phyloP scores from a whole-genome alignment of 495 filamentous ascomycete genomes.

The Neurospora sp. region DNA sequence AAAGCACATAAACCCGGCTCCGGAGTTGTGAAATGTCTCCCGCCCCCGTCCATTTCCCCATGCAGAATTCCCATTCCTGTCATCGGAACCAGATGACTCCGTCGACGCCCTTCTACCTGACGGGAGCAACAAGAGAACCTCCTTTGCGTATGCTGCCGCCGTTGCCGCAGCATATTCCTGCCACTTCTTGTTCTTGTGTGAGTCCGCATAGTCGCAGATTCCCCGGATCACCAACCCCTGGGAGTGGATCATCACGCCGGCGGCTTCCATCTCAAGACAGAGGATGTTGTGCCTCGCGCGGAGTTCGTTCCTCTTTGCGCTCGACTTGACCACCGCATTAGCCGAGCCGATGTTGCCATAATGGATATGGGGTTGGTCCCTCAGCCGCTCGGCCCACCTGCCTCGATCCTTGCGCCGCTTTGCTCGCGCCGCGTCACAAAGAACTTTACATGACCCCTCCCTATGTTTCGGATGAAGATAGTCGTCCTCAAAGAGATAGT shows the following conservation, averaged over 20 bases:
- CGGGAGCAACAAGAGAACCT: neutral
- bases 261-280: neutral
- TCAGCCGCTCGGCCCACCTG: too few species aligned
- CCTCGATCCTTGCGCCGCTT: too few species aligned
- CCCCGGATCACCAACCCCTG: slow-evolving; percentile 5
- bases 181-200: neutral
- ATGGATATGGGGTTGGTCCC: too few species aligned
- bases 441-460: neutral
- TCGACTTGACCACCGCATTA: neutral
- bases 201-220: neutral
- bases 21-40: neutral
- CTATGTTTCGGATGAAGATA: neutral
- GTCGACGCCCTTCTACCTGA: neutral
- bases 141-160: neutral
- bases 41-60: neutral
- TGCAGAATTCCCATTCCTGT: neutral
- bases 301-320: neutral
- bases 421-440: neutral
- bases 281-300: neutral
- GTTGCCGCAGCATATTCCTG: neutral
- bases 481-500: neutral
- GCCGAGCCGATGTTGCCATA: too few species aligned
- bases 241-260: neutral
- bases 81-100: neutral
- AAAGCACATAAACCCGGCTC: neutral